A percentile compares a stretch with the other conserved stretches of the same genome.
Evolutionary conservation across 352 stramenopile species (phyloP).

Genomic region (Globisporangium ultimum): DNA sequence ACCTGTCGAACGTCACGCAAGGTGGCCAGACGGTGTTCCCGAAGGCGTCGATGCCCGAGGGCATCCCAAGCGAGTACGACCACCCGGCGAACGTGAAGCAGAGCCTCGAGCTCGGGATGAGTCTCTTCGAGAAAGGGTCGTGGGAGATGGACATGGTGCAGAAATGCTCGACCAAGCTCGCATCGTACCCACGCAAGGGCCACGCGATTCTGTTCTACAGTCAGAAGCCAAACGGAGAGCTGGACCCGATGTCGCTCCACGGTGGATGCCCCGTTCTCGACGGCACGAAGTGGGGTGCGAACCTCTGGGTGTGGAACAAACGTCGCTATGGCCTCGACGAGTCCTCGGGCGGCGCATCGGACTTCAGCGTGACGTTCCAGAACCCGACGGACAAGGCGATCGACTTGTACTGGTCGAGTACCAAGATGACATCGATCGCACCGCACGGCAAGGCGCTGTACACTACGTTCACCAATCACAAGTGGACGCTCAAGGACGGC

Average conservation of each 20-base stretch:
- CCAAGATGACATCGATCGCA: conserved; percentile 62
- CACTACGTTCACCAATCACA: conserved; percentile 62
- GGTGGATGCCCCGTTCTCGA: conserved; percentile 95
- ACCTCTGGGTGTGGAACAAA: conserved; percentile 97
- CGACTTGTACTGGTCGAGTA: conserved; percentile 64
- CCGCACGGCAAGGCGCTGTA: conserved; percentile 42
- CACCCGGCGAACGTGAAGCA: conserved; percentile 45
- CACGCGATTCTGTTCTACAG: conserved; percentile 98
- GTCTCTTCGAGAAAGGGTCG: conserved; percentile 59
- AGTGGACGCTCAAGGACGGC: conserved; percentile 64
- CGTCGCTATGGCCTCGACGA: conserved; percentile 63
- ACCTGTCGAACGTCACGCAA: conserved; percentile 74
- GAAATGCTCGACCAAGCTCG: conserved; percentile 75
- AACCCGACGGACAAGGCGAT: conserved; percentile 58
- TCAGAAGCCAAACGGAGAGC: conserved; percentile 91
- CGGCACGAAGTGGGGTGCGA: conserved; percentile 95
- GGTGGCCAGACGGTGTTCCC: conserved; percentile 87
- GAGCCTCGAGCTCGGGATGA: conserved; percentile 33
- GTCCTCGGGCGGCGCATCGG: conserved; percentile 15
- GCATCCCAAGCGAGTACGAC: conserved; percentile 47
- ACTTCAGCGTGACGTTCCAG: conserved; percentile 62
- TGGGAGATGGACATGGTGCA: conserved; percentile 80
- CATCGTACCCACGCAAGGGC: conserved; percentile 78
- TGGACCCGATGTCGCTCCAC: conserved; percentile 87
- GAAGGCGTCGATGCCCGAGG: conserved; percentile 62